These are phyloP conservation scores for Chrysochromulina tobinii DNA, from an alignment of 78 protist species.

Conservation along the genomic window DNA sequence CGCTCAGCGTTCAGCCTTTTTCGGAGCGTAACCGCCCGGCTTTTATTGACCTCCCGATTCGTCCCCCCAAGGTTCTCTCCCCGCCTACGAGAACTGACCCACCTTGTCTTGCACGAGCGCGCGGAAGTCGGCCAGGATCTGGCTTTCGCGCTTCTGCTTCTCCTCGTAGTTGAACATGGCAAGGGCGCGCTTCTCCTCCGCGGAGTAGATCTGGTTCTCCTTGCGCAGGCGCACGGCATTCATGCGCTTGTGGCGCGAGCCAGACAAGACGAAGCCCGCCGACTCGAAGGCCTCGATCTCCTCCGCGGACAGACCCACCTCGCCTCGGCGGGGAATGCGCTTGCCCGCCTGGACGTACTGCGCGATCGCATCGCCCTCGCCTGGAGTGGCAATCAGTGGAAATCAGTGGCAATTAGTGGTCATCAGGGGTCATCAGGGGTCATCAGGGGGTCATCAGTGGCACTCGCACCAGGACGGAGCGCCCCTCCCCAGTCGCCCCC, in stretches of 20 bases:
- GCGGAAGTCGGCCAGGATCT: conserved; percentile 68
- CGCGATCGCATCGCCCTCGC: conserved; percentile 90
- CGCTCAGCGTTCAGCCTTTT: too few species aligned
- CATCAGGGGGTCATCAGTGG: too few species aligned
- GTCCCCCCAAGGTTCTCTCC: background rate
- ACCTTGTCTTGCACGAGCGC: conserved; percentile 8
- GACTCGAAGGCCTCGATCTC: conserved; percentile 79
- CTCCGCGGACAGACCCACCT: conserved; percentile 81
- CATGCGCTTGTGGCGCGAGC: conserved; percentile 88
- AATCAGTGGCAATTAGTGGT: conserved; percentile 49
- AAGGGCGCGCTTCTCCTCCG: conserved; percentile 86
- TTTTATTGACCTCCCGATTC: too few species aligned
- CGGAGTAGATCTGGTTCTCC: conserved; percentile 77
- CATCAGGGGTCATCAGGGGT: background rate
- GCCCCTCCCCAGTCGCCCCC: too few species aligned
- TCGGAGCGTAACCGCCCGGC: too few species aligned
- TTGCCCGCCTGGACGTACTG: conserved; percentile 72
- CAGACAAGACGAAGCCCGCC: conserved; percentile 92
- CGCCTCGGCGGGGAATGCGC: conserved; percentile 96
- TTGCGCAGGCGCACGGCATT: conserved; percentile 95
- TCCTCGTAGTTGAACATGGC: conserved; percentile 83
- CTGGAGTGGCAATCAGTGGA: conserved; percentile 64
- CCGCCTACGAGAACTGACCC: background rate
- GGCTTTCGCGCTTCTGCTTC: conserved; percentile 58
- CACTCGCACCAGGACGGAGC: too few species aligned